phyloP scores from a whole-genome alignment of 1,284 basidiomycete genomes.

The Ganoderma lucidum region DNA sequence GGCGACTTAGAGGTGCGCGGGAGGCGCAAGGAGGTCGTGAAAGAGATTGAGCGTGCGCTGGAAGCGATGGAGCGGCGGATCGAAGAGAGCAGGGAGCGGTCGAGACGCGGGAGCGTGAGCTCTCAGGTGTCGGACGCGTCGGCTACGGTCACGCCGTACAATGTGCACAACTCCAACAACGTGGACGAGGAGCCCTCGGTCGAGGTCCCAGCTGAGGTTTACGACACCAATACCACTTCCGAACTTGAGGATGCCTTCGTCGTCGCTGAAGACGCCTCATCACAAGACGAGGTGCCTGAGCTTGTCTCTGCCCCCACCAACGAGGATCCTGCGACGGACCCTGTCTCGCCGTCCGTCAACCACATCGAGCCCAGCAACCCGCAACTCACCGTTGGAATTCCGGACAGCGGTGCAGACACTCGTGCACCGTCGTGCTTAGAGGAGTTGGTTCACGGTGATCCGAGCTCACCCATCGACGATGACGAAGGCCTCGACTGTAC shows the following conservation, averaged over 20 bases:
- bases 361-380: neutral
- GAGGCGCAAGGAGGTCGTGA: conserved; percentile 66
- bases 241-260: neutral
- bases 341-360: neutral
- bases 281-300: neutral
- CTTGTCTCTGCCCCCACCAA: neutral
- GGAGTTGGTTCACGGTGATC: neutral
- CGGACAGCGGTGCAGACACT: neutral
- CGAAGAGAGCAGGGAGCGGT: conserved; percentile 42
- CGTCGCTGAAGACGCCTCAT: neutral
- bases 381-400: neutral
- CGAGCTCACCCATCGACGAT: neutral
- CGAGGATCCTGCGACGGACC: neutral
- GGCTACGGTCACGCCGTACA: neutral
- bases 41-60: conserved; percentile 67
- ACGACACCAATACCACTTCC: neutral
- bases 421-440: neutral
- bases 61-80: conserved; percentile 51
- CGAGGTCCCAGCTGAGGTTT: neutral
- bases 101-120: conserved; percentile 16
- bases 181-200: neutral
- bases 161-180: neutral
- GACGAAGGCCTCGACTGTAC: neutral
- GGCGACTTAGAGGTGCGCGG: conserved; percentile 65
- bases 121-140: neutral